Evolutionary conservation across 2,329 filamentous ascomycete genomes (phyloP).

Genomic region (Xylariaceae sp.): DNA sequence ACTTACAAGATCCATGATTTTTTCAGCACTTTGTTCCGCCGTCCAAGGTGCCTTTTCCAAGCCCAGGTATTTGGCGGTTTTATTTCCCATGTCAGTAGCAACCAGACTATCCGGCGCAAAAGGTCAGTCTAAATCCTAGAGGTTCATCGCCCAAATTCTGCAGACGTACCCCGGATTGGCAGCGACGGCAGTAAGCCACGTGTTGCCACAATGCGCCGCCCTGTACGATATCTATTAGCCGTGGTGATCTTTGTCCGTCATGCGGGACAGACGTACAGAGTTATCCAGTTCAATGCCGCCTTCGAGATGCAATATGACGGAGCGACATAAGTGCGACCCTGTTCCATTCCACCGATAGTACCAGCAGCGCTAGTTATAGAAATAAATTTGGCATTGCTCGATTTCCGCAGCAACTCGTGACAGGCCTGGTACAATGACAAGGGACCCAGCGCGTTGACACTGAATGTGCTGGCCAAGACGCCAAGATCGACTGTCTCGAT

Average conservation of each 20-base stretch:
- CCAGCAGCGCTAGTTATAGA: slow-evolving; percentile 41
- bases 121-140: no score
- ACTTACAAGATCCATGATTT: slow-evolving; percentile 13
- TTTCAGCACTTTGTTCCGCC: slow-evolving; percentile 14
- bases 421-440: slow-evolving; percentile 43
- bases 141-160: no score
- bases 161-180: slow-evolving; percentile 18
- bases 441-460: slow-evolving; percentile 41
- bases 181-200: slow-evolving; percentile 18
- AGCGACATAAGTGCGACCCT: slow-evolving; percentile 20
- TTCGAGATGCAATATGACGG: slow-evolving; percentile 44
- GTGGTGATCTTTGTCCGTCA: background rate
- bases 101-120: no score
- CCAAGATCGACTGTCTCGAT: slow-evolving; percentile 41
- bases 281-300: slow-evolving; percentile 42
- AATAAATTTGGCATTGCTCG: slow-evolving; percentile 40
- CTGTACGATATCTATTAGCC: background rate
- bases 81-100: slow-evolving; percentile 17
- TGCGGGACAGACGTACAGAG: slow-evolving; percentile 23
- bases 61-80: slow-evolving; percentile 10
- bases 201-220: slow-evolving; percentile 17
- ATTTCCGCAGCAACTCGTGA: slow-evolving; percentile 41
- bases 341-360: slow-evolving; percentile 29
- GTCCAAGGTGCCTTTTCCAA: slow-evolving; percentile 18
- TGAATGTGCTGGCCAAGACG: slow-evolving; percentile 34